These are phyloP conservation scores for Leccinum barrowsii DNA, from an alignment of 768 basidiomycete genomes.

Conservation along the genomic window DNA sequence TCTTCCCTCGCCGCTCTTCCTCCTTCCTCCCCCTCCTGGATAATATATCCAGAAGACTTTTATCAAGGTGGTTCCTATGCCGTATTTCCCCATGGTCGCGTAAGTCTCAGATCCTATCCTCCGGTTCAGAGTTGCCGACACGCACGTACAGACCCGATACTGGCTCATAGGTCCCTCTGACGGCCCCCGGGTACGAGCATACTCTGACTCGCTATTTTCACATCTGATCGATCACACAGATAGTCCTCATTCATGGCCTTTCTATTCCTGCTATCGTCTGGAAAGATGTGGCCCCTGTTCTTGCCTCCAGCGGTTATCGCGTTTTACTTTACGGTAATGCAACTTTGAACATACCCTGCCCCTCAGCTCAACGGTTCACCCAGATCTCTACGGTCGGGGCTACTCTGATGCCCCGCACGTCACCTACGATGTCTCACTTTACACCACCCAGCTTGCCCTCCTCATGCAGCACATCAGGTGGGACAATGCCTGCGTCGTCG, in stretches of 20 bases:
- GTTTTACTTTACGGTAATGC: constrained; percentile 69
- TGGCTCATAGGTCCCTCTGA: constrained; percentile 70
- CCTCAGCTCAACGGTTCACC: not conserved
- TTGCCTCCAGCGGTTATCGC: constrained; percentile 63
- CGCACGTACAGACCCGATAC: constrained; percentile 54
- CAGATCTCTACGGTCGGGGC: constrained; percentile 79
- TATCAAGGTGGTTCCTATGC: constrained; percentile 61
- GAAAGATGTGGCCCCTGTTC: constrained; percentile 67
- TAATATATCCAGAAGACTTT: constrained; percentile 70
- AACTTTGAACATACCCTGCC: not conserved
- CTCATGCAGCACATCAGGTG: constrained; percentile 77
- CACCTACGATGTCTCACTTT: constrained; percentile 61
- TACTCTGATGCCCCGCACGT: constrained; percentile 78
- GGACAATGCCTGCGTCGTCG: constrained; percentile 61
- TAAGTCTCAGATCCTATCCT: constrained; percentile 28
- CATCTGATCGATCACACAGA: constrained; percentile 34
- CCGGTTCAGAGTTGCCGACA: not conserved
- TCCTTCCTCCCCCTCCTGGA: constrained; percentile 52
- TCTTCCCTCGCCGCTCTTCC: constrained; percentile 62
- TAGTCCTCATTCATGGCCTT: constrained; percentile 75
- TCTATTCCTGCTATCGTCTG: constrained; percentile 75
- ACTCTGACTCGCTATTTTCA: not conserved
- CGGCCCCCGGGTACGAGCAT: constrained; percentile 54
- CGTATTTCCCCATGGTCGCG: constrained; percentile 60
- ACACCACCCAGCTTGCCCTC: constrained; percentile 76